Base-by-base conservation (phyloP, 805 yeast species). In the Barnettozyma sucrosica region DNA sequence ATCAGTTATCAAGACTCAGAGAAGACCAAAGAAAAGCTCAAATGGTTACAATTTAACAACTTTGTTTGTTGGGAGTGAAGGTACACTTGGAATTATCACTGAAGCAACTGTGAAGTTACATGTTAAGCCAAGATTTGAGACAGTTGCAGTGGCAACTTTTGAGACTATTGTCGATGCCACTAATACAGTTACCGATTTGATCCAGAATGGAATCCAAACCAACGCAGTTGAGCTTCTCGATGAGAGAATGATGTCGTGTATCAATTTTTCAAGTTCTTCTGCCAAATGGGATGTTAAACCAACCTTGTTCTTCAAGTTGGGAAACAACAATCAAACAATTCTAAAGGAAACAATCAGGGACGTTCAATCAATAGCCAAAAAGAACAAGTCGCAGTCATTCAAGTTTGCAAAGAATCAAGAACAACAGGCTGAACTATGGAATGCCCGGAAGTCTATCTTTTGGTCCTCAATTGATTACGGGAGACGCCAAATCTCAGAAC, bases 1-100 rank as follows among this genome's bases (percentile, higher is more conserved):
- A 1, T 79, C 88, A 1, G 65, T 85, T 23, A 67, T 85, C 44
- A 85, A 83, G 66, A 85, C 93, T 2, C 76, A 76, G 48, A 76
- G 75, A 54, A 71, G 92, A 58, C 89, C 92, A 4, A 73, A 85
- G 53, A 85, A 85, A 56, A 74, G 88, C 3, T 74, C 87, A 47
- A 87, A 89, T 7, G 93, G 93, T 14, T 85, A 85, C 61, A 84
- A 83, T 55, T 68, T 85, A 59, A 85, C 83, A 38, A 79, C 81
- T 14, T 65, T 85, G 49, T 82, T 85, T 61, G 68, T 81, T 46
- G 92, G 93, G 1, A 74, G 83, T 41, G 92, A 85, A 57, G 92
- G 93, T 5, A 85, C 92, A 0, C 65, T 85, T 47, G 93, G 92
- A 1, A 72, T 85, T 9, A 77, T 85, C 16, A 85, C 89, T 2